Base-by-base conservation (phyloP, 129 eudicot species). In the Logfia minima region DNA sequence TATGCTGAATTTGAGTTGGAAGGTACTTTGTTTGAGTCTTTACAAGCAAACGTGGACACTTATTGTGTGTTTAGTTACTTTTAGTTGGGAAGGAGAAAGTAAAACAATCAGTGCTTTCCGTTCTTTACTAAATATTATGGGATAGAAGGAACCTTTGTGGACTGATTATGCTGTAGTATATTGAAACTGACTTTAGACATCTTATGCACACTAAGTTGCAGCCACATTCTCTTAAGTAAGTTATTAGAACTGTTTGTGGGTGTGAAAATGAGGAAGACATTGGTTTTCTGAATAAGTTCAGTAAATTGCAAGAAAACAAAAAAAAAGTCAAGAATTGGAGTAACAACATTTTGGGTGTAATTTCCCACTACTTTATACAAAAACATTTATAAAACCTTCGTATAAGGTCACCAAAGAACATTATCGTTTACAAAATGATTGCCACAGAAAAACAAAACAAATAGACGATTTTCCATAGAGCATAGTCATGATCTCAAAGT, bases 401-500 rank as follows among this genome's bases (percentile, higher is more conserved):
- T 14, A 48, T 9, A 13, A 56, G 37, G 64, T 62, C 59, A 59
- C 39, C 22, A 11, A 68, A 67, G 70, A 21, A 28, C 59, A 66
- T 41, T 24, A 39, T 55, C 51, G 10, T 17, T 60, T 45, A 58
- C 68, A 37, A 18, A 52, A 67, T 45, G 22, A 67, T 55, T 34
- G 16, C 41, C 43, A 29, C 69, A 19, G 19, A 41, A 52, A 55
- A 56, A 16, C 26, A 11, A 19, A 16, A 48, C 18, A 43, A 45
- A 29, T 56, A 4, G 55, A 22, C 13, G 11, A 58, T 8, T 52
- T 58, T 81, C 39, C 10, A 24, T 48, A 59, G 61, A 63, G 56
- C 75, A 58, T 72, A 61, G 13, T 65, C 61, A 61, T 61, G 70
- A 23, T 26, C 72, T 81, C 4, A 34, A 66, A 79, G 31, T 34